phyloP scores from a whole-genome alignment of 805 yeast genomes.

The Deakozyma indianensis region DNA sequence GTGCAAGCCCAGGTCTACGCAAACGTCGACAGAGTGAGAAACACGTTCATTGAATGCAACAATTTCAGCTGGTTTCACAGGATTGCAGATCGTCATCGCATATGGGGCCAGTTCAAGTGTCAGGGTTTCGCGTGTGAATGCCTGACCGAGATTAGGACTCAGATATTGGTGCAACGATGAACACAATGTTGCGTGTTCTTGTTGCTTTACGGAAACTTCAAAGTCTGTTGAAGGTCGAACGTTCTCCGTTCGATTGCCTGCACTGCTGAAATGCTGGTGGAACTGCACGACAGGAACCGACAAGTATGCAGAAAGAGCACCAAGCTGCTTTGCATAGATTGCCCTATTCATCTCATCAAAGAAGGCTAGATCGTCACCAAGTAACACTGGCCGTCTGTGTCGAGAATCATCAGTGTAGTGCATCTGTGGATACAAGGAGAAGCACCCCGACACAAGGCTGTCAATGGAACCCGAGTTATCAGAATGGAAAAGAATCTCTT shows the following conservation, averaged over 20 bases:
- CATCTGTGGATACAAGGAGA: slow-evolving; percentile 45
- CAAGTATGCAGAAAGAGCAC: not conserved
- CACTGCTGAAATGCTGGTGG: not conserved
- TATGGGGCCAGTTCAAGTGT: not conserved
- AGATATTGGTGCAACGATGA: not conserved
- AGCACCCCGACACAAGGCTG: slow-evolving; percentile 53
- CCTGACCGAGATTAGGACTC: not conserved
- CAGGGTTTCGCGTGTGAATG: not conserved
- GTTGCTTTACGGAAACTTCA: not conserved
- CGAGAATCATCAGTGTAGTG: slow-evolving; percentile 43
- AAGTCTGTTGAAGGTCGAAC: not conserved
- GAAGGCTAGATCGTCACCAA: not conserved
- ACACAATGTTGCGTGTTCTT: not conserved
- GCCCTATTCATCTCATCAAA: not conserved
- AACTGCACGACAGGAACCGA: not conserved
- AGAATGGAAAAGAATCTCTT: slow-evolving; percentile 31
- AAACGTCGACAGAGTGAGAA: not conserved
- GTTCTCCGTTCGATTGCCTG: not conserved
- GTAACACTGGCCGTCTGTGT: not conserved
- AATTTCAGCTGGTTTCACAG: not conserved
- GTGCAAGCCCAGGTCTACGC: not conserved
- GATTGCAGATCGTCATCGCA: not conserved
- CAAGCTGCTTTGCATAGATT: not conserved
- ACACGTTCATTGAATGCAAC: not conserved
- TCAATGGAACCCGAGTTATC: slow-evolving; percentile 39